A percentile compares a stretch with the other conserved stretches of the same genome.
phyloP scores from a whole-genome alignment of 2,329 filamentous ascomycete genomes.

The Penicillium sumatraense region DNA sequence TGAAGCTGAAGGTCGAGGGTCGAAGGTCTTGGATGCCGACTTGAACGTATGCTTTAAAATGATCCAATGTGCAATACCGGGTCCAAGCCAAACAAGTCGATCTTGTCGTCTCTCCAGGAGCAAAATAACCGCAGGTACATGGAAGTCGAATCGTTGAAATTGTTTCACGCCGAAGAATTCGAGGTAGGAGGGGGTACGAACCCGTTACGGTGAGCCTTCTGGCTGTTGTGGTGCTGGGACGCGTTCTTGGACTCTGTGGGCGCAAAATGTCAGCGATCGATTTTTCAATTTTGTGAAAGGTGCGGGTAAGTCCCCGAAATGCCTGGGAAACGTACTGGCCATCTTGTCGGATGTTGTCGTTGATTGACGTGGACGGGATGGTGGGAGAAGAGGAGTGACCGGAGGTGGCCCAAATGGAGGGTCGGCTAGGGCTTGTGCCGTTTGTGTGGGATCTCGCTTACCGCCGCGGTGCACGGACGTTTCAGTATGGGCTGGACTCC shows the following conservation, averaged over 20 bases:
- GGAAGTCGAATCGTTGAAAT: not conserved
- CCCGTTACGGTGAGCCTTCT: conserved; percentile 99
- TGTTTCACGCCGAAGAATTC: conserved; percentile 5
- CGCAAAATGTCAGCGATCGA: conserved; percentile 34
- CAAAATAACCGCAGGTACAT: not conserved
- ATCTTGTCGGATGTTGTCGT: conserved; percentile 51
- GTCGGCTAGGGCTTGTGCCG: conserved; percentile 41
- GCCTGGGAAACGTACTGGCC: conserved; percentile 46
- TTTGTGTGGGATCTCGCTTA: conserved; percentile 50
- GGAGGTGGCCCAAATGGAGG: conserved; percentile 34
- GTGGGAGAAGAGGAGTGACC: conserved; percentile 35
- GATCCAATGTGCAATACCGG: conserved; percentile 4
- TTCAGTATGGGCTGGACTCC: conserved; percentile 7
- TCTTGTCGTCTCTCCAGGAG: not conserved
- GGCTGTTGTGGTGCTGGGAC: conserved; percentile 97
- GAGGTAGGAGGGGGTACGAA: conserved; percentile 56
- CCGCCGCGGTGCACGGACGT: conserved; percentile 32
- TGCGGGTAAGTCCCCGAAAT: not conserved
- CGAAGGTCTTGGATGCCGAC: not conserved
- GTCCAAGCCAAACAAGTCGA: conserved; percentile 12
- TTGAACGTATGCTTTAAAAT: conserved; percentile 3
- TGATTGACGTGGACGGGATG: conserved; percentile 45
- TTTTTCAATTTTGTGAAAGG: conserved; percentile 4
- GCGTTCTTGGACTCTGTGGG: conserved; percentile 97
- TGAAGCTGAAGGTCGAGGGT: conserved; percentile 1